A percentile compares a stretch with the other conserved stretches of the same genome.
These are phyloP conservation scores for Plasmopara viticola DNA, from an alignment of 352 stramenopile genomes.

Conservation along the genomic window DNA sequence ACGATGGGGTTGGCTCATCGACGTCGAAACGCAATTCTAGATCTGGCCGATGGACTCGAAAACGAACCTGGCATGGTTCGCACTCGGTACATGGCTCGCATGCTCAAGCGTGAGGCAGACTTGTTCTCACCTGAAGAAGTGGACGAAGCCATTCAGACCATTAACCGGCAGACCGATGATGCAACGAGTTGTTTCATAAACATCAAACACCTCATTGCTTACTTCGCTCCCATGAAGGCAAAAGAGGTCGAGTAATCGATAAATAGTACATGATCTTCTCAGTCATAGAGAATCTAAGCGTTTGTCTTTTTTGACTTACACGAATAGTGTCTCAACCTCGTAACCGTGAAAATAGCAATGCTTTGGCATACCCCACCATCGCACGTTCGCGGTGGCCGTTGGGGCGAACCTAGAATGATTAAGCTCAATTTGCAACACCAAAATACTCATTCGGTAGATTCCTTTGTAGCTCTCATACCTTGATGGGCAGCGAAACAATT, in stretches of 20 bases:
- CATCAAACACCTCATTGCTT: conserved; percentile 39
- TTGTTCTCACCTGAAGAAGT: conserved; percentile 55
- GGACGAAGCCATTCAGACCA: conserved; percentile 40
- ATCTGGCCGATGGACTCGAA: conserved; percentile 49
- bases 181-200: conserved; percentile 36
- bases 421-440: conserved; percentile 1
- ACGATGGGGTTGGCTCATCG: conserved; percentile 37
- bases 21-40: conserved; percentile 51
- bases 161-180: conserved; percentile 32
- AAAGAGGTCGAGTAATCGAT: conserved; percentile 11
- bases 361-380: background rate
- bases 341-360: background rate
- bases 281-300: too few species aligned
- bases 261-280: too few species aligned
- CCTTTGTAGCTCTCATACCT: background rate
- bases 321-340: background rate
- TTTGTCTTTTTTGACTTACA: background rate
- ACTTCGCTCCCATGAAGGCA: conserved; percentile 30
- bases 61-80: conserved; percentile 47
- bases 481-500: conserved; percentile 5
- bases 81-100: conserved; percentile 51
- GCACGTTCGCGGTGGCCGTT: background rate
- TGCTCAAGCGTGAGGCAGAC: conserved; percentile 53
- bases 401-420: background rate
- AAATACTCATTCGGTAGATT: conserved; percentile 9